A percentile compares a stretch with the other conserved stretches of the same genome.
These are phyloP conservation scores for Mycena leptocephala DNA, from an alignment of 768 basidiomycete genomes.

Conservation along the genomic window DNA sequence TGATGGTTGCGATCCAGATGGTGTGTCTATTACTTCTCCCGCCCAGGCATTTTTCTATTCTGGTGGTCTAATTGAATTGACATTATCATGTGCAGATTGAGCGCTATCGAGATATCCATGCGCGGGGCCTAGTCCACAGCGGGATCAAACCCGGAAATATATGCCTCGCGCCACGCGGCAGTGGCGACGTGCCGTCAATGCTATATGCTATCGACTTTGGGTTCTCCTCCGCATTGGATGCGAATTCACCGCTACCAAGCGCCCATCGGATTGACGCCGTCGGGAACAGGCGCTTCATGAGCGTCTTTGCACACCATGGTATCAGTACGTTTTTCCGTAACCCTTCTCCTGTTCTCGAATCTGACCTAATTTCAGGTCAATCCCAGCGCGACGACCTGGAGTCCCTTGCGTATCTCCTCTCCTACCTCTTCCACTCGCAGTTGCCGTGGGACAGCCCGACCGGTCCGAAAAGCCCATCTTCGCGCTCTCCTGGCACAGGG, in stretches of 20 bases:
- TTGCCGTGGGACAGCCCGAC: constrained; percentile 49
- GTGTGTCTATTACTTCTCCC: constrained; percentile 27
- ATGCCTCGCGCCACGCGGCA: constrained; percentile 38
- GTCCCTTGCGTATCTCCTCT: constrained; percentile 53
- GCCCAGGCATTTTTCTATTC: neutral
- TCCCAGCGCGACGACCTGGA: constrained; percentile 57
- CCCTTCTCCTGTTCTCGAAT: neutral
- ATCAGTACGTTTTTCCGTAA: constrained; percentile 40
- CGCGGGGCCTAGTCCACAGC: constrained; percentile 46
- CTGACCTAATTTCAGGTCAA: constrained; percentile 38
- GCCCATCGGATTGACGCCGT: constrained; percentile 37
- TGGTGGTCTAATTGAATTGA: neutral
- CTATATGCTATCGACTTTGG: constrained; percentile 50
- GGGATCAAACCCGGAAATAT: constrained; percentile 53
- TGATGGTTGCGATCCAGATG: constrained; percentile 49
- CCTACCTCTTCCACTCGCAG: constrained; percentile 47
- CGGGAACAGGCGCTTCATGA: constrained; percentile 50
- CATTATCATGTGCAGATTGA: constrained; percentile 40
- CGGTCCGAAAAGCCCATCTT: neutral
- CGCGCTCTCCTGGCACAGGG: neutral
- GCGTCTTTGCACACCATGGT: constrained; percentile 50
- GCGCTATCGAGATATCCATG: constrained; percentile 44
- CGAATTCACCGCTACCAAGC: constrained; percentile 37
- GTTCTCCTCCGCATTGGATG: constrained; percentile 37
- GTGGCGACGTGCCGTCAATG: neutral